Evolutionary conservation across 306 rosid species (phyloP).

Genomic region (Hippophae rhamnoides): DNA sequence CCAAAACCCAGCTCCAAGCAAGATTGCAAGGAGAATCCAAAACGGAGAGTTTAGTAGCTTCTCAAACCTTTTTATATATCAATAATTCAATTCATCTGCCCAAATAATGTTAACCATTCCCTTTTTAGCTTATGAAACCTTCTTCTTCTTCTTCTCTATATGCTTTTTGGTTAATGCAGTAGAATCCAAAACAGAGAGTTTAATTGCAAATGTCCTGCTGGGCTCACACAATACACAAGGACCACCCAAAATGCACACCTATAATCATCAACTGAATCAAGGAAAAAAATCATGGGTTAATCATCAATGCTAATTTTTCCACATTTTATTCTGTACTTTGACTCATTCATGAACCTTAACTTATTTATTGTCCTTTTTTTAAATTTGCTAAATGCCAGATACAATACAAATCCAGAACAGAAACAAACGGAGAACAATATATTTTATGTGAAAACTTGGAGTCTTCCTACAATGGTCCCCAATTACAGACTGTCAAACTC

Average conservation of each 20-base stretch:
- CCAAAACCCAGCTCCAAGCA: constrained; percentile 25
- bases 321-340: constrained; percentile 16
- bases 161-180: constrained; percentile 18
- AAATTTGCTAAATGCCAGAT: constrained; percentile 8
- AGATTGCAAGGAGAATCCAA: background rate
- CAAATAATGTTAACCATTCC: background rate
- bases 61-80: constrained; percentile 7
- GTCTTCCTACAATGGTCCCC: constrained; percentile 53
- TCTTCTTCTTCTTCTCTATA: constrained; percentile 15
- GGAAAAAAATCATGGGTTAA: constrained; percentile 36
- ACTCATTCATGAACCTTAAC: constrained; percentile 18
- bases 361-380: constrained; percentile 14
- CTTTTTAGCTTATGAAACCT: too few relatives aligned
- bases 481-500: constrained; percentile 70
- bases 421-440: constrained; percentile 37
- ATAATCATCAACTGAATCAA: constrained; percentile 55
- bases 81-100: constrained; percentile 18
- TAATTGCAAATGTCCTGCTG: constrained; percentile 19
- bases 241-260: constrained; percentile 32
- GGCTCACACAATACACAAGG: constrained; percentile 20
- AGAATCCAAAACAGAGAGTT: constrained; percentile 13
- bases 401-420: constrained; percentile 27
- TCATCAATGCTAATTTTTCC: constrained; percentile 21
- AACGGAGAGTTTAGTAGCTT: too few relatives aligned
- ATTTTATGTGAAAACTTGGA: constrained; percentile 47